Evolutionary conservation across 768 basidiomycete species (phyloP).

Genomic region (Cubamyces sp.): DNA sequence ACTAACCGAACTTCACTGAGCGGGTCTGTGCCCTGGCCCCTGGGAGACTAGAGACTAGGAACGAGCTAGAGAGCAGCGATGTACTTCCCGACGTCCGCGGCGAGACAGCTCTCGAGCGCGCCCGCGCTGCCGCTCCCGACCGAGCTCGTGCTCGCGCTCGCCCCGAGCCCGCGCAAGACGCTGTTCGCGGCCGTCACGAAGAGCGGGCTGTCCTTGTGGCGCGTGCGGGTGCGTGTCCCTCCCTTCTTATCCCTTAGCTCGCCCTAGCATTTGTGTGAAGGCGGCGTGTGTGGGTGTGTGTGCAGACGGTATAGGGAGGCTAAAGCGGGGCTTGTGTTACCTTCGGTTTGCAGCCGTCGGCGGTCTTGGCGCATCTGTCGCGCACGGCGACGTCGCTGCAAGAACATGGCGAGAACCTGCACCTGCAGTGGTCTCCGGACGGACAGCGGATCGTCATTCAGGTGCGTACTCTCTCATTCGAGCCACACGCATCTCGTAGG

Average conservation of each 20-base stretch:
- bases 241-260: no score
- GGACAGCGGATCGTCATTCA: constrained; percentile 78
- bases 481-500: background rate
- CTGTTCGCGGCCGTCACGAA: constrained; percentile 78
- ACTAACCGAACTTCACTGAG: no score
- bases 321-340: constrained; percentile 12
- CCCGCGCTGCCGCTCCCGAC: constrained; percentile 76
- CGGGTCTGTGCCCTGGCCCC: no score
- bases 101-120: constrained; percentile 69
- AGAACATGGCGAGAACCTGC: constrained; percentile 82
- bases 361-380: constrained; percentile 70
- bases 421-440: constrained; percentile 83
- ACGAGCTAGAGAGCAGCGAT: constrained; percentile 40
- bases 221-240: constrained; percentile 68
- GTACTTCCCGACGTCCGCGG: constrained; percentile 88
- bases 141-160: constrained; percentile 61
- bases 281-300: background rate
- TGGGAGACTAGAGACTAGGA: background rate
- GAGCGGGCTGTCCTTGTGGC: constrained; percentile 77
- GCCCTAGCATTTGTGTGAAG: no score
- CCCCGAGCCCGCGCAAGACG: constrained; percentile 73
- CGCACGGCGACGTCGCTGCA: constrained; percentile 76
- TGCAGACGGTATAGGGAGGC: background rate
- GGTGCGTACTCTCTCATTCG: constrained; percentile 45
- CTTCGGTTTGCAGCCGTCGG: constrained; percentile 58